Conservation (phyloP, 208 protist species). For the Trypanosoma theileri region DNA sequence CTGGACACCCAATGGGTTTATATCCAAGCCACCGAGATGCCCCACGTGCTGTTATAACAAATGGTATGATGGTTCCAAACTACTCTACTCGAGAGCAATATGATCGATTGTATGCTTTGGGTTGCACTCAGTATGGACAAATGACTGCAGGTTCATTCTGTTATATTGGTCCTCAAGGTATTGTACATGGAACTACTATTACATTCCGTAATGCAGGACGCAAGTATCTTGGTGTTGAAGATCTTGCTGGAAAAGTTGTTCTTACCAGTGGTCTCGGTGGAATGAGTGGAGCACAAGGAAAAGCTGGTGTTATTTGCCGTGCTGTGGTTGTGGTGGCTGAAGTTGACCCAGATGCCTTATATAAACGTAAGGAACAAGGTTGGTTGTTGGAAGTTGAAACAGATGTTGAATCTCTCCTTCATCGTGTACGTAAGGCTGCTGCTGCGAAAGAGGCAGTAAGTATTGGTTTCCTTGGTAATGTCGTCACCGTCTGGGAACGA, state of each 20-base stretch:
- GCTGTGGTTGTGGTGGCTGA: slow-evolving; percentile 82
- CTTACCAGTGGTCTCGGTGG: slow-evolving; percentile 83
- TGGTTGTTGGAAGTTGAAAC: slow-evolving; percentile 63
- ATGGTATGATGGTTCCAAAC: slow-evolving; percentile 93
- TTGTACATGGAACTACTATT: slow-evolving; percentile 91
- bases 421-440: slow-evolving; percentile 43
- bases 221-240: slow-evolving; percentile 69
- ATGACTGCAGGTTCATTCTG: slow-evolving; percentile 86
- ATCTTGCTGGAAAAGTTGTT: slow-evolving; percentile 53
- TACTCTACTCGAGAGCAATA: slow-evolving; percentile 75
- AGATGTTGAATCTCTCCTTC: slow-evolving; percentile 45
- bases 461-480: slow-evolving; percentile 82
- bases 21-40: slow-evolving; percentile 65
- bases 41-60: slow-evolving; percentile 84
- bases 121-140: slow-evolving; percentile 78
- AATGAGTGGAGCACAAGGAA: slow-evolving; percentile 85
- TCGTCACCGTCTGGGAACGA: slow-evolving; percentile 87
- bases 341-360: slow-evolving; percentile 52
- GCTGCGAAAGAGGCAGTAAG: slow-evolving; percentile 44
- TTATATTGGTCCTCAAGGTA: slow-evolving; percentile 88
- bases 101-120: slow-evolving; percentile 42
- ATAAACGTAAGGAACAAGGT: slow-evolving; percentile 78
- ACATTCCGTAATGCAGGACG: slow-evolving; percentile 86
- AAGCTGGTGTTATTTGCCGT: slow-evolving; percentile 81
- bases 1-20: slow-evolving; percentile 76